Evolutionary conservation across 192 early-diverging fungal species (phyloP), one percentile per base, ranked within the genome.

Genomic region (Mortierella alpina): DNA sequence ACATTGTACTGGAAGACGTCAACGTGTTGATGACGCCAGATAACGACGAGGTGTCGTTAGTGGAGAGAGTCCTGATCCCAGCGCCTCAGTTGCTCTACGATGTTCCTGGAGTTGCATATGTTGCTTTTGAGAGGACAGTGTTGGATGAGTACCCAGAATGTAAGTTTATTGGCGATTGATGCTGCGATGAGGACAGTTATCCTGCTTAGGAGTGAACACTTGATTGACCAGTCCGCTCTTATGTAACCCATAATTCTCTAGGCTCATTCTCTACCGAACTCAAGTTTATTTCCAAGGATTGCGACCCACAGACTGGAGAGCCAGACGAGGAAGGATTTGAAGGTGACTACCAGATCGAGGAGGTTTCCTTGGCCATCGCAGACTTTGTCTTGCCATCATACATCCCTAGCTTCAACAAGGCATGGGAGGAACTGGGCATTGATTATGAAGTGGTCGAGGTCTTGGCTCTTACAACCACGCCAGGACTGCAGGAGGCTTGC

Each of bases 301-400:
- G 95, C 83, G 98, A 99, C 75, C 96, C 97, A 15, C 85, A 88
- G 1, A 98, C 96, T 9, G 95, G 95, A 46, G 95, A 96, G 77
- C 91, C 95, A 7, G 95, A 96, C 69, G 94, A 93, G 68, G 93
- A 97, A 55, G 97, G 97, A 22, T 98, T 94, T 61, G 95, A 97
- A 58, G 97, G 97, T 75, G 97, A 99, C 78, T 99, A 98, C 78
- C 72, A 92, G 87, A 87, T 97, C 51, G 98, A 99, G 82, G 93
- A 95, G 18, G 82, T 95, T 7, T 95, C 98, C 6, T 70, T 98
- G 31, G 82, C 89, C 15, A 90, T 90, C 10, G 94, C 91, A 57
- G 98, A 99, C 83, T 98, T 95, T 84, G 90, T 99, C 68, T 87
- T 92, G 54, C 93, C 96, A n/a, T 90, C 92, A 12, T 96, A 94